A percentile compares a stretch with the other conserved stretches of the same genome.
Conservation (phyloP, 2,329 filamentous ascomycete species). For the Trichophyton simii region DNA sequence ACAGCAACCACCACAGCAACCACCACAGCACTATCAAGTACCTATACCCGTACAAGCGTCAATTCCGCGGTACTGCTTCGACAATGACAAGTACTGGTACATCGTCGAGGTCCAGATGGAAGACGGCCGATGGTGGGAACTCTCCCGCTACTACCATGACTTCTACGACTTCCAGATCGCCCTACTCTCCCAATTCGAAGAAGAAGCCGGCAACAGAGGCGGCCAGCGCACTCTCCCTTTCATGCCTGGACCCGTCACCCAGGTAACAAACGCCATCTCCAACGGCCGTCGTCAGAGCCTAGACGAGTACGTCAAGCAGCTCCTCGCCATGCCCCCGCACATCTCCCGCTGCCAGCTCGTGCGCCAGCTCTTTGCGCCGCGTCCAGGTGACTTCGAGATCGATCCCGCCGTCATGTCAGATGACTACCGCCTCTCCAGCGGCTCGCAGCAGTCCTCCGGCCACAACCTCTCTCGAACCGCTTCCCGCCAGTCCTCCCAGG, state of each 20-base stretch:
- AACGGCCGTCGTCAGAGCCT: slow-evolving; percentile 85
- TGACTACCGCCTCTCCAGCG: slow-evolving; percentile 62
- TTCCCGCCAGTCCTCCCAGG: slow-evolving; percentile 54
- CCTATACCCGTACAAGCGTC: slow-evolving; percentile 68
- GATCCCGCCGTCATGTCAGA: slow-evolving; percentile 40
- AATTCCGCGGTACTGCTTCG: slow-evolving; percentile 88
- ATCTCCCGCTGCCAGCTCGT: slow-evolving; percentile 77
- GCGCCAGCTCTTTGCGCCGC: slow-evolving; percentile 78
- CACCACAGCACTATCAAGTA: slow-evolving; percentile 38
- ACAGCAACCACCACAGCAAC: slow-evolving; percentile 27
- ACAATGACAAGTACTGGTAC: slow-evolving; percentile 98
- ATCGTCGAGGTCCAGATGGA: slow-evolving; percentile 85
- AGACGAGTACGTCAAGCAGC: slow-evolving; percentile 88
- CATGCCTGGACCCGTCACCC: slow-evolving; percentile 96
- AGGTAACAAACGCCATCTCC: slow-evolving; percentile 95
- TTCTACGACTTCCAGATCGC: slow-evolving; percentile 99
- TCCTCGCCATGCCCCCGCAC: slow-evolving; percentile 69
- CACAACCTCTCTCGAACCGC: slow-evolving; percentile 46
- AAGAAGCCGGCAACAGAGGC: slow-evolving; percentile 78
- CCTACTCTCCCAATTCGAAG: slow-evolving; percentile 78
- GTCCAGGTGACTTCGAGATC: slow-evolving; percentile 86
- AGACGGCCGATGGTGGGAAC: slow-evolving; percentile 81
- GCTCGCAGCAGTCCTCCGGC: slow-evolving; percentile 54
- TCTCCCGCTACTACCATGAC: slow-evolving; percentile 92
- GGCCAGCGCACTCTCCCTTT: slow-evolving; percentile 77